Evolutionary conservation across 495 filamentous ascomycete genomes (phyloP), one percentile per base, ranked within the genome.

Genomic region (Annulohypoxylon nitens): DNA sequence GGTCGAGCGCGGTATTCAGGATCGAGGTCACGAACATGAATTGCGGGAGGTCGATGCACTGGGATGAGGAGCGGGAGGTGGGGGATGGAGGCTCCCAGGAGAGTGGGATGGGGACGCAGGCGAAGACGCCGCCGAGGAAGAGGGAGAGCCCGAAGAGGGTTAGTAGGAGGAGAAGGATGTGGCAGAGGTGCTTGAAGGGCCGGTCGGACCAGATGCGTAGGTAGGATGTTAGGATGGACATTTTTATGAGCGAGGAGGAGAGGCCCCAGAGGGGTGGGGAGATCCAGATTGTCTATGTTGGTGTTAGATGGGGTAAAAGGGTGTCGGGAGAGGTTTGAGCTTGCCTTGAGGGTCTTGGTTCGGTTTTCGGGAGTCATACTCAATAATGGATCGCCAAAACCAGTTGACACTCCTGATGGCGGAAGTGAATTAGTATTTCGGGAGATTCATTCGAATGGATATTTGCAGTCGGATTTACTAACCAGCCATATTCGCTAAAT

Each of bases 171-270:
- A 81, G 65, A 1, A 75, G 41, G n/a, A n/a, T n/a, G 25, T 60
- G 18, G 33, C 64, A 74, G 48, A 70, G 33, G 6, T 61, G 36
- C 7, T 61, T 63, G 63, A 80, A 78, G 34, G 64, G 72, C 36
- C 39, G 30, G 62, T 67, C 51, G 18, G 76, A 69, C 72, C 73
- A 80, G 70, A 80, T 77, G 41, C 78, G 78, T 12, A 76, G 58
- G 67, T 80, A 80, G n/a, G 78, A 76, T 23, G 76, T 53, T 18
- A 80, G 60, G 26, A 80, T 75, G 47, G 78, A 78, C 61, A 76
- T 68, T 55, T 80, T 80, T 59, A 73, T 50, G 0, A 73, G 41
- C 0, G 60, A 34, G 33, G 70, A 69, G 10, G 64, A 69, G 65
- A 73, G 64, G 23, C 70, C 70, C 70, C 70, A 73, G 64, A 73